phyloP scores from a whole-genome alignment of 1,139 yeast species.

The Hyphopichia khmerensis region DNA sequence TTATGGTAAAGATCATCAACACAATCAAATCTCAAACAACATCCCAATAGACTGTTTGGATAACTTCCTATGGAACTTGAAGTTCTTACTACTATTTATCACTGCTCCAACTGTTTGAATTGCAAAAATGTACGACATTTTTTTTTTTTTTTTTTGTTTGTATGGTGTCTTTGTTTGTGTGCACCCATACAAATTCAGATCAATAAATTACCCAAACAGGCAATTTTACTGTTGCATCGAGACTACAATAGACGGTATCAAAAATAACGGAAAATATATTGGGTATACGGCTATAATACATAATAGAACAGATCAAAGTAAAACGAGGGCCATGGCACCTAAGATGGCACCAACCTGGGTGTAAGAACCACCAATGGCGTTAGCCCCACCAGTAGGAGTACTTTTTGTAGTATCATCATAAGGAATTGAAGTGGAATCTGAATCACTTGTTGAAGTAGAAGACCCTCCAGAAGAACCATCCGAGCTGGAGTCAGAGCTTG shows the following conservation, averaged over 20 bases:
- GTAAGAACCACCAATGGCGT: constrained; percentile 7
- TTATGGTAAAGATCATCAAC: constrained; percentile 8
- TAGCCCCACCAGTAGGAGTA: constrained; percentile 12
- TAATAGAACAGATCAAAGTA: constrained; percentile 13
- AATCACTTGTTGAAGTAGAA: constrained; percentile 6
- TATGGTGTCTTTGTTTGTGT: not conserved
- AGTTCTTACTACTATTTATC: constrained; percentile 35
- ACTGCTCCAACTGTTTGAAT: constrained; percentile 23
- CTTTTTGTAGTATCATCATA: constrained; percentile 5
- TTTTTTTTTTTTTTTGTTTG: too few relatives aligned
- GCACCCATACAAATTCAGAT: not conserved
- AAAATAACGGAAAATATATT: too few relatives aligned
- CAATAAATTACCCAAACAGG: not conserved
- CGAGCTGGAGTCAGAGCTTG: constrained; percentile 8
- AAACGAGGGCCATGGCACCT: constrained; percentile 36
- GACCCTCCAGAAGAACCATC: constrained; percentile 5
- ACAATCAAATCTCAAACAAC: constrained; percentile 13
- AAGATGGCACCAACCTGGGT: constrained; percentile 37
- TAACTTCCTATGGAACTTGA: constrained; percentile 43
- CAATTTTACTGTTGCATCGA: not conserved
- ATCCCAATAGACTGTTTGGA: constrained; percentile 43
- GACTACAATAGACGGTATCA: not conserved
- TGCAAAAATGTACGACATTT: not conserved
- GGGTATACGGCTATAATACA: not conserved
- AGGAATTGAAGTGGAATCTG: constrained; percentile 6